A percentile compares a stretch with the other conserved stretches of the same genome.
These are phyloP conservation scores for Macaranga tanarius DNA, from an alignment of 441 rosid species.

Conservation along the genomic window DNA sequence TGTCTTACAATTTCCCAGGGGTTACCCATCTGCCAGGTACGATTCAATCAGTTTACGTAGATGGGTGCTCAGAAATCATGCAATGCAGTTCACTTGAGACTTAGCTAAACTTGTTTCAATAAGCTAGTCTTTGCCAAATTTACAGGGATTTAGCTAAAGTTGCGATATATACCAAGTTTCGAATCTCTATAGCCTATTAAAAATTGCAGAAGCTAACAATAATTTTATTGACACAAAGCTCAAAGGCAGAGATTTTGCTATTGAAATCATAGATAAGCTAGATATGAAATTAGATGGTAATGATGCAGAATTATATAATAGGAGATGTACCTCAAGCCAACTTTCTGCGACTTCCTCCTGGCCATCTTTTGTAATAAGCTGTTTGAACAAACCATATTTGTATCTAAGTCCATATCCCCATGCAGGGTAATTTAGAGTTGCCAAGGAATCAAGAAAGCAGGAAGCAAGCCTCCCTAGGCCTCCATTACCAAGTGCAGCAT, in stretches of 20 bases:
- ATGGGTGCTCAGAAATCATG: not conserved
- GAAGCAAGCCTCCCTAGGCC: conserved; percentile 99
- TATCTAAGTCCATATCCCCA: conserved; percentile 99
- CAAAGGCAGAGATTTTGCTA: no score
- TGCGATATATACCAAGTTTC: no score
- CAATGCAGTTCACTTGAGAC: not conserved
- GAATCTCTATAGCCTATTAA: not conserved
- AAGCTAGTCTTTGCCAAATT: no score
- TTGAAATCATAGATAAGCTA: no score
- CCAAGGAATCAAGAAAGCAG: conserved; percentile 95
- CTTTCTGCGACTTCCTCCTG: conserved; percentile 94
- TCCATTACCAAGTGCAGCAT: conserved; percentile 99
- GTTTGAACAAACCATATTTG: conserved; percentile 90
- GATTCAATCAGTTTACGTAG: not conserved
- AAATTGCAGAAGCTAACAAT: no score
- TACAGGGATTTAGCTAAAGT: not conserved
- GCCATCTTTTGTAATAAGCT: conserved; percentile 79
- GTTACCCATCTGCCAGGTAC: conserved; percentile 70
- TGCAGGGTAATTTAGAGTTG: conserved; percentile 91
- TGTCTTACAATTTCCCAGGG: conserved; percentile 96
- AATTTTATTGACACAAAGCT: no score
- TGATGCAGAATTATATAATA: no score
- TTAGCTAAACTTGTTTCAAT: no score
- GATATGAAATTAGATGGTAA: no score
- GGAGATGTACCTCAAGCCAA: conserved; percentile 84